Conservation (phyloP, 331 rosid species). For the Erythrophleum ivorense region DNA sequence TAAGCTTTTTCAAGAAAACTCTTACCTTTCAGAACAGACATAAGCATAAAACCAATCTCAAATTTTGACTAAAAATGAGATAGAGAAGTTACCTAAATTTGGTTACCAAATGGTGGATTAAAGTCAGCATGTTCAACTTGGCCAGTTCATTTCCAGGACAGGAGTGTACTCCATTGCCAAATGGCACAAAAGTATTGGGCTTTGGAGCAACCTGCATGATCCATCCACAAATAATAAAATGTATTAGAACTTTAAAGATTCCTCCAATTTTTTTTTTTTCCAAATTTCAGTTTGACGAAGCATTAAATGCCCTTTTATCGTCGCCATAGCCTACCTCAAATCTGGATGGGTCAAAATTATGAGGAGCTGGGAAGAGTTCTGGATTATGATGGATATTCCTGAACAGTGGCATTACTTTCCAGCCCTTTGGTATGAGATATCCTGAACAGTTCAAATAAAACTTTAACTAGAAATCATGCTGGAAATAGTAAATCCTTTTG, state of each 20-base stretch:
- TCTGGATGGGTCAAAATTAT: conserved; percentile 86
- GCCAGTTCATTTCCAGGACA: conserved; percentile 98
- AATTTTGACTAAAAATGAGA: not conserved
- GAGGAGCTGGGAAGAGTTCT: conserved; percentile 74
- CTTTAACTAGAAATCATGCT: conserved; percentile 16
- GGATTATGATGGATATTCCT: conserved; percentile 93
- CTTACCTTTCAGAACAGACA: too few species aligned
- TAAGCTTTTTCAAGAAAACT: too few species aligned
- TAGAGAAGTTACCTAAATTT: conserved; percentile 60
- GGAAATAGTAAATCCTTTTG: not conserved
- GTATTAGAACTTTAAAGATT: not conserved
- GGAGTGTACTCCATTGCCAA: conserved; percentile 88
- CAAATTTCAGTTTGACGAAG: not conserved
- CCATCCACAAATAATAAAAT: conserved; percentile 18
- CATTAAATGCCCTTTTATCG: not conserved
- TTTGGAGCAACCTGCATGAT: conserved; percentile 64
- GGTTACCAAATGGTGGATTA: conserved; percentile 78
- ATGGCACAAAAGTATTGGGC: conserved; percentile 87
- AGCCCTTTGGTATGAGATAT: conserved; percentile 91
- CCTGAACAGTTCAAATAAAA: conserved; percentile 50
- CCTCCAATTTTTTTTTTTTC: not conserved
- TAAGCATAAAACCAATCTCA: too few species aligned
- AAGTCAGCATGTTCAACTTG: conserved; percentile 73
- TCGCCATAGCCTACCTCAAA: conserved; percentile 63
- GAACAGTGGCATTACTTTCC: conserved; percentile 99